Percentiles rank a stretch among this genome's conserved stretches.
These are phyloP conservation scores for Spinacia oleracea DNA, from an alignment of 179 eudicot genomes.

Conservation along the genomic window DNA sequence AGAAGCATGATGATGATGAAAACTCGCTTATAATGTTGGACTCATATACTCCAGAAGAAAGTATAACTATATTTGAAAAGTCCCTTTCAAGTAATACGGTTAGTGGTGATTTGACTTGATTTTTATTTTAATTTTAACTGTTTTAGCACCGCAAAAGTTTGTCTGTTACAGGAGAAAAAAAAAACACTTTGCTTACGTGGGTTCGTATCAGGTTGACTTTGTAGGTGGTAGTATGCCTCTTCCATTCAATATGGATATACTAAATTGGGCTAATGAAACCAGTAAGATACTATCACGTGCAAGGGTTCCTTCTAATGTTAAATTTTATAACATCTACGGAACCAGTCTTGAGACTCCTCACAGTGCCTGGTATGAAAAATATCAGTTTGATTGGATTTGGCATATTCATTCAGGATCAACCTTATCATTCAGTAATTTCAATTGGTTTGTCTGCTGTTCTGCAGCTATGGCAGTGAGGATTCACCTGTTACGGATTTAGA, in stretches of 20 bases:
- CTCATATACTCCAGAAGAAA: slow-evolving; percentile 62
- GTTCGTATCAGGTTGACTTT: slow-evolving; percentile 53
- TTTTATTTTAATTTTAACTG: background rate
- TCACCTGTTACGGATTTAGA: slow-evolving; percentile 66
- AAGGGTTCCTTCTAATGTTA: slow-evolving; percentile 67
- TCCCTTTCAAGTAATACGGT: slow-evolving; percentile 84
- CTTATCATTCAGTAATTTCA: background rate
- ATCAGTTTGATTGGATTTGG: background rate
- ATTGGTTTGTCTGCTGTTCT: slow-evolving; percentile 20
- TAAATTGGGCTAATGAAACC: slow-evolving; percentile 88
- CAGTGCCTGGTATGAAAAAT: slow-evolving; percentile 63
- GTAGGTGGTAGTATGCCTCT: slow-evolving; percentile 65
- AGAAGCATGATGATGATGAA: slow-evolving; percentile 54
- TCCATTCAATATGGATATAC: slow-evolving; percentile 77
- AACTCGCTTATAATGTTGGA: slow-evolving; percentile 54
- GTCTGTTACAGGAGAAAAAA: background rate
- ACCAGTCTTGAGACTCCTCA: slow-evolving; percentile 86
- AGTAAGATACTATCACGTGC: slow-evolving; percentile 60
- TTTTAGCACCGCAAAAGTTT: background rate
- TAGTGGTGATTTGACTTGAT: slow-evolving; percentile 22
- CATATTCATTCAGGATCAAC: background rate
- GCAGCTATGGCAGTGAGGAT: slow-evolving; percentile 87
- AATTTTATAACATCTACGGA: slow-evolving; percentile 93
- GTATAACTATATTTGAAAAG: slow-evolving; percentile 51
- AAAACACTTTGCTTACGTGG: background rate